Evolutionary conservation across 495 filamentous ascomycete species (phyloP), one percentile per base, ranked within the genome.

Genomic region (Xylaria flabelliformis): DNA sequence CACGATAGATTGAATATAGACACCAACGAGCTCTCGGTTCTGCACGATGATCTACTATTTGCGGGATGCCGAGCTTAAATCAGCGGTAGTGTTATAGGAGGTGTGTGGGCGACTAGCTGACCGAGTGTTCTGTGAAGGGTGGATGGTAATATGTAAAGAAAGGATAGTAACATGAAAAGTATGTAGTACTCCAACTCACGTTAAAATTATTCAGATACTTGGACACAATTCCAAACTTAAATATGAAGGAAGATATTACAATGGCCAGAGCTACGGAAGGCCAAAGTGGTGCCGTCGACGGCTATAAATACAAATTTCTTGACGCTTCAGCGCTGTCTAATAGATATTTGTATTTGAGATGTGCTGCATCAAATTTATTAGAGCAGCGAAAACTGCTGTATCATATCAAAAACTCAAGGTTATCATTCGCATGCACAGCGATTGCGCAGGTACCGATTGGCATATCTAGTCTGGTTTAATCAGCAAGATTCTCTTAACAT

Each of bases 1-100:
- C 58, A 61, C 10, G 21, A 61, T 61, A 61, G 15, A 61, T 61
- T 61, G 58, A 21, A 61, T 61, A 15, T 39, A 39, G 17, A 39
- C 10, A 4, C 12, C 2, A 15, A 36, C 26, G 29, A 36, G 29
- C 5, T 59, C 55, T 59, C 29, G 55, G 55, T n/a, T 59, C 29
- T n/a, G 32, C 21, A 13, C n/a, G 50, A 26, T 53, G 9, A 53
- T 53, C 50, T 24, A 53, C 50, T 53, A 26, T 53, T 53, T 53
- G 13, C 21, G 50, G 24, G 50, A 53, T 53, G 50, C 9, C 50
- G 21, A 13, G n/a, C 50, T 51, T 24, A 21, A 53, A 26, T 12
- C 3, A 53, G 21, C 24, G 21, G 21, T 26, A 13, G 50, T 53
- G 50, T 53, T 53, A 26, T 26, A 26, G 21, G 21, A 53, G 13